A percentile compares a stretch with the other conserved stretches of the same genome.
Conservation (phyloP, 768 basidiomycete species). For the Fomitopsis serialis region DNA sequence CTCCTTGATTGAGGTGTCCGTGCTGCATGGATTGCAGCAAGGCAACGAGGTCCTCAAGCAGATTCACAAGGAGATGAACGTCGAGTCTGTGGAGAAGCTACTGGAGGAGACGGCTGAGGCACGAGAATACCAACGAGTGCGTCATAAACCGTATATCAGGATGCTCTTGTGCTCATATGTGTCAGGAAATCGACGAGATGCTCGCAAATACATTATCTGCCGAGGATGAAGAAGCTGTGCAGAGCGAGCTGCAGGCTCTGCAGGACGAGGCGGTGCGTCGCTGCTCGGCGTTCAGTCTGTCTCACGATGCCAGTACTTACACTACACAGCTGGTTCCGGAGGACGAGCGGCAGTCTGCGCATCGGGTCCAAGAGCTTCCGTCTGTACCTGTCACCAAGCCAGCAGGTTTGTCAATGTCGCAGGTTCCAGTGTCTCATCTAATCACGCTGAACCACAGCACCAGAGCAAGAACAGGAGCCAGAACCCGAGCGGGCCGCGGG, state of each 20-base stretch:
- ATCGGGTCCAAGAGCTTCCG: conserved; percentile 41
- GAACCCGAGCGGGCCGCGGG: not conserved
- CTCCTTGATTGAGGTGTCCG: conserved; percentile 88
- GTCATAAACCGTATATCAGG: conserved; percentile 15
- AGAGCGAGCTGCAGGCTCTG: conserved; percentile 69
- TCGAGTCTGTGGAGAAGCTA: conserved; percentile 90
- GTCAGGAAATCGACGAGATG: conserved; percentile 87
- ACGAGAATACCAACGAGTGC: conserved; percentile 82
- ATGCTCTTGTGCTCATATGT: not conserved
- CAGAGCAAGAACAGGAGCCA: conserved; percentile 1
- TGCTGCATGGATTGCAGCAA: conserved; percentile 87
- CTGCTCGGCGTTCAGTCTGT: no score
- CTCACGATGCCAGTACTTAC: not conserved
- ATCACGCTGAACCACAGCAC: not conserved
- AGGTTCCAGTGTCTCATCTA: no score
- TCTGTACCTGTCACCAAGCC: conserved; percentile 46
- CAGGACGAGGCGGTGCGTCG: conserved; percentile 56
- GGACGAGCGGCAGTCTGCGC: conserved; percentile 7
- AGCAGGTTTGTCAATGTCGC: no score
- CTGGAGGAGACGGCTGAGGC: conserved; percentile 93
- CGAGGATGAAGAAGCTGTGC: conserved; percentile 94
- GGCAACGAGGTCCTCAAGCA: conserved; percentile 92
- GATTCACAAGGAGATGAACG: conserved; percentile 89
- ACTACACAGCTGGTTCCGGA: conserved; percentile 26
- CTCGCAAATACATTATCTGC: conserved; percentile 74